Evolutionary conservation across 169 alveolate genomes (phyloP), one percentile per base, ranked within the genome.

Genomic region (Plasmodium reichenowi): DNA sequence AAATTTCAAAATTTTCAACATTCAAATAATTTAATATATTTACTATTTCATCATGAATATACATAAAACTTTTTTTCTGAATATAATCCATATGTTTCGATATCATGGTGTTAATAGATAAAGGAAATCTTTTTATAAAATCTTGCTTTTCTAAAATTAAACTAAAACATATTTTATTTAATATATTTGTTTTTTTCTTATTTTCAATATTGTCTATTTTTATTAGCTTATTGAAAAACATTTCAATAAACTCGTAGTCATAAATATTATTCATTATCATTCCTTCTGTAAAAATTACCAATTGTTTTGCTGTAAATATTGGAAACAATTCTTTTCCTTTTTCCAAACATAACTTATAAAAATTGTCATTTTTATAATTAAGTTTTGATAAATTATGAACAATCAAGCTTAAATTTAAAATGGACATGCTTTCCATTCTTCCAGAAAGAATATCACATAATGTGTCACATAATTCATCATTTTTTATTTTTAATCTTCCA

Each of bases 371-470:
- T 24, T 67, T 17, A 32, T 80, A 80, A 10, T 68, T 48, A 20
- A 80, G 12, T 45, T 80, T 80, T 22, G 90, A 43, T 15, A 80
- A 38, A 48, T 48, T 80, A 68, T 67, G 75, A 26, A 80, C 73
- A 22, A 67, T 80, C n/a, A 80, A 71, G 45, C 90, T 80, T 60
- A 80, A 48, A 67, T 80, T 80, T 54, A 80, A 17, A 5, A 72
- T 66, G 1, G 90, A 80, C 12, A 80, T 80, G 13, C 58, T 80
- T 1, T 68, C 90, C 1, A 67, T 66, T 62, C 90, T 80, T 52
- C 38, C 6, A 4, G 32, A 52, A 52, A 80, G 60, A 20, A 80
- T 62, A 17, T 80, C 26, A 43, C 90, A 80, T 43, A 80, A 4
- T 47, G n/a, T 80, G 45, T 80, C 38, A 17, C 43, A 62, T 32